Conservation (phyloP, 768 basidiomycete genomes). For the Mycena albidolilacea region DNA sequence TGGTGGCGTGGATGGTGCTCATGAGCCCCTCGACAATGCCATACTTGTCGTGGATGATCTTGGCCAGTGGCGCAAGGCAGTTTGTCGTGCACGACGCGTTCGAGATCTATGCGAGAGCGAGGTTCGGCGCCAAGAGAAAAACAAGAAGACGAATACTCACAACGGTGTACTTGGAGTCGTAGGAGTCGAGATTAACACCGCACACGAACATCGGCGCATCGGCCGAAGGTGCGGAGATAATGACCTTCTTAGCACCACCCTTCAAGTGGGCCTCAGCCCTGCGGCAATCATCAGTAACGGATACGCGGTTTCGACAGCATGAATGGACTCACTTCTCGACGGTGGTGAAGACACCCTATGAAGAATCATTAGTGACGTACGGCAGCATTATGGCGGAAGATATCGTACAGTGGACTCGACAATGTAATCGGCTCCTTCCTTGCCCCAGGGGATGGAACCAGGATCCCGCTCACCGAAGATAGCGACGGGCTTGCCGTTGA, state of each 20-base stretch:
- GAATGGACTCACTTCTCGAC: slow-evolving; percentile 76
- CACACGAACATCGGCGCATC: slow-evolving; percentile 96
- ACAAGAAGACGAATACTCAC: slow-evolving; percentile 59
- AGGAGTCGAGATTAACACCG: slow-evolving; percentile 95
- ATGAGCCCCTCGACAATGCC: slow-evolving; percentile 97
- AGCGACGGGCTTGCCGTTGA: slow-evolving; percentile 83
- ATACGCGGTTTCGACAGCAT: slow-evolving; percentile 16
- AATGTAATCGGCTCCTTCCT: slow-evolving; percentile 90
- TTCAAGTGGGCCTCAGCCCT: slow-evolving; percentile 94
- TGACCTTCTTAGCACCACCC: slow-evolving; percentile 99
- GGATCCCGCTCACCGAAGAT: slow-evolving; percentile 93
- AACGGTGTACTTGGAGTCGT: slow-evolving; percentile 91
- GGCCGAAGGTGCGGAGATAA: slow-evolving; percentile 99
- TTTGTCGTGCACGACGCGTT: slow-evolving; percentile 99
- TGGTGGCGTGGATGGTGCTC: slow-evolving; percentile 98
- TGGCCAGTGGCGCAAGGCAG: slow-evolving; percentile 99
- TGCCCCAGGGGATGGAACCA: slow-evolving; percentile 85
- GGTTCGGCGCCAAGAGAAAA: slow-evolving; percentile 1
- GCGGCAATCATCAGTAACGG: slow-evolving; percentile 34
- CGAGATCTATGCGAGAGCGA: slow-evolving; percentile 74
- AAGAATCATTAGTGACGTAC: slow-evolving; percentile 27
- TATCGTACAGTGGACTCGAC: slow-evolving; percentile 91
- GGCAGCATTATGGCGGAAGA: slow-evolving; percentile 23
- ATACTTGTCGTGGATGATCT: slow-evolving; percentile 97
- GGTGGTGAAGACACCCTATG: slow-evolving; percentile 97